phyloP scores from a whole-genome alignment of 31 red algal genomes.

The Porphyra umbilicalis region DNA sequence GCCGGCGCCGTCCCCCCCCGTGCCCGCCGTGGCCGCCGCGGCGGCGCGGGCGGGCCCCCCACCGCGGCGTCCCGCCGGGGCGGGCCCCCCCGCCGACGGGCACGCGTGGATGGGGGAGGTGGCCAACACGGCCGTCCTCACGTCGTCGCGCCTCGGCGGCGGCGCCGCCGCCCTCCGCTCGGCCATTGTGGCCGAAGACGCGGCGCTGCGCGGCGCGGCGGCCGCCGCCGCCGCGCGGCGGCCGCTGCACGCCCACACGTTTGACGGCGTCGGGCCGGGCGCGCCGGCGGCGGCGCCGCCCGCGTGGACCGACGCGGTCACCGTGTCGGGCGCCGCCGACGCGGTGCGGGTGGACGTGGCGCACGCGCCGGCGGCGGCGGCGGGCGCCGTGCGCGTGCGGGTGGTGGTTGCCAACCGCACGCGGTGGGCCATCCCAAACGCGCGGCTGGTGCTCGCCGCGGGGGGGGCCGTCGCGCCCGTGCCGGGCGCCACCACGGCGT shows the following conservation, averaged over 20 bases:
- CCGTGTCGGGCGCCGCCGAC: neutral
- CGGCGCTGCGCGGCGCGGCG: slow-evolving; percentile 21
- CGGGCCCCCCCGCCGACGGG: slow-evolving; percentile 5
- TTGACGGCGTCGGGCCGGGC: neutral
- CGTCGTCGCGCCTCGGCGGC: slow-evolving; percentile 51
- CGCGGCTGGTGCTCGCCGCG: slow-evolving; percentile 6
- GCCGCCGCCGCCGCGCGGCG: slow-evolving; percentile 25
- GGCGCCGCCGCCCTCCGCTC: neutral
- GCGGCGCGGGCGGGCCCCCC: neutral
- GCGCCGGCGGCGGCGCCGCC: neutral
- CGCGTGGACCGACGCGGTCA: neutral
- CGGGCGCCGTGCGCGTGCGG: neutral
- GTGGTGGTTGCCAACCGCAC: neutral
- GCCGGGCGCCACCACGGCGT: slow-evolving; percentile 29
- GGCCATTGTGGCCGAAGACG: slow-evolving; percentile 40
- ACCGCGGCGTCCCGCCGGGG: neutral
- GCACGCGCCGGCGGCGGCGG: neutral
- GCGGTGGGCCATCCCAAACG: neutral
- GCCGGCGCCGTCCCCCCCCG: neutral
- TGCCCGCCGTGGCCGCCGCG: neutral
- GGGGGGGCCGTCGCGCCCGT: slow-evolving; percentile 41
- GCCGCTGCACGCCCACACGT: slow-evolving; percentile 19
- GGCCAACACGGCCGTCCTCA: slow-evolving; percentile 46
- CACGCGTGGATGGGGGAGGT: slow-evolving; percentile 48
- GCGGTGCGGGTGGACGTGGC: neutral